phyloP scores from a whole-genome alignment of 2,329 filamentous ascomycete species.

The Lachnellula occidentalis region DNA sequence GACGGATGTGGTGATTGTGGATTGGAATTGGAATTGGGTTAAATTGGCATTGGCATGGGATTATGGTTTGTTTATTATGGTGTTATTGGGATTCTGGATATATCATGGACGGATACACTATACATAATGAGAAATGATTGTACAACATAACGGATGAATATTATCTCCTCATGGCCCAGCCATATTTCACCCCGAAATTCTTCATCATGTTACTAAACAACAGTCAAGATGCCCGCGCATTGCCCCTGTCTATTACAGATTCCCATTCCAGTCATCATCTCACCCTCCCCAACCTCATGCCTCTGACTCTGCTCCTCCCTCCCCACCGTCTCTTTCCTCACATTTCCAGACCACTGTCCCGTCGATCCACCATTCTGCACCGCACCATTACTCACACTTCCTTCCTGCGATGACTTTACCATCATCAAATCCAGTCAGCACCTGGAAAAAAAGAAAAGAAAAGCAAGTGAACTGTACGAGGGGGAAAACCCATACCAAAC shows the following conservation, averaged over 20 bases:
- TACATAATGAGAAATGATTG: no score
- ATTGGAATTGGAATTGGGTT: neutral
- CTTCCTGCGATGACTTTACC: neutral
- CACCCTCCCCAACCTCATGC: neutral
- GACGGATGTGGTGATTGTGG: slow-evolving; percentile 35
- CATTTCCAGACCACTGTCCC: neutral
- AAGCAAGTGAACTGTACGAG: neutral
- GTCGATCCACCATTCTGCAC: neutral
- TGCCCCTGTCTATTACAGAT: neutral
- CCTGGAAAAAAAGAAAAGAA: neutral
- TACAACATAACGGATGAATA: neutral
- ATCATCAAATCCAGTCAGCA: neutral
- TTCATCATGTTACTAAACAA: neutral
- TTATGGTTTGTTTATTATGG: neutral
- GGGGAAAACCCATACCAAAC: slow-evolving; percentile 25
- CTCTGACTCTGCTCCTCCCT: neutral
- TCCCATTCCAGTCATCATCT: neutral
- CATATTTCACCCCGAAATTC: neutral
- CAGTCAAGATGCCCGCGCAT: neutral
- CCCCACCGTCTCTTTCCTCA: neutral
- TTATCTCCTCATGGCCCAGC: neutral
- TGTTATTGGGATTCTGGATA: neutral
- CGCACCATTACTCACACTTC: neutral
- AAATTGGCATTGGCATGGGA: neutral
- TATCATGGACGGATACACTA: no score